Percentiles rank a stretch among this genome's conserved stretches.
These are phyloP conservation scores for Gamarada debralockiae DNA, from an alignment of 495 filamentous ascomycete species.

Conservation along the genomic window DNA sequence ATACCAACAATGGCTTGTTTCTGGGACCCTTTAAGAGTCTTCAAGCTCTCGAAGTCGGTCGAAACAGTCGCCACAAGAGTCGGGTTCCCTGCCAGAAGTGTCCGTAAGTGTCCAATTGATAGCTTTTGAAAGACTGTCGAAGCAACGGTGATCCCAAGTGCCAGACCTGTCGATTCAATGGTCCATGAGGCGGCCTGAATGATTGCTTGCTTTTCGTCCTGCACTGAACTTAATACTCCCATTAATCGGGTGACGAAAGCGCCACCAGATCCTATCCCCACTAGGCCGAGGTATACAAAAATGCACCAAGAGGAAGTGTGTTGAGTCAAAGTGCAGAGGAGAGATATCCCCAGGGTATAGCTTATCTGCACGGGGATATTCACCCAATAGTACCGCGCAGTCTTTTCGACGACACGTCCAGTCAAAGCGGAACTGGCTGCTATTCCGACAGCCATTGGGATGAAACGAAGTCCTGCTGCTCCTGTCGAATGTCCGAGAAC, in stretches of 20 bases:
- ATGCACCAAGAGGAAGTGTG: constrained; percentile 57
- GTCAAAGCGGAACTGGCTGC: constrained; percentile 62
- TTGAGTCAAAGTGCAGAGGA: constrained; percentile 49
- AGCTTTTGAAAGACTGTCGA: constrained; percentile 77
- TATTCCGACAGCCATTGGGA: constrained; percentile 62
- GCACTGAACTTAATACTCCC: constrained; percentile 72
- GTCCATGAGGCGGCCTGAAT: constrained; percentile 76
- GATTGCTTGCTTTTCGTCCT: constrained; percentile 75
- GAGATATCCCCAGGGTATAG: constrained; percentile 43
- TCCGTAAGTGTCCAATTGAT: constrained; percentile 56
- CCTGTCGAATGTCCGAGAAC: constrained; percentile 65
- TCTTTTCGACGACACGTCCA: constrained; percentile 70
- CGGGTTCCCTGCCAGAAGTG: constrained; percentile 39
- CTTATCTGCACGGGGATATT: constrained; percentile 47
- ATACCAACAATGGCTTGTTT: constrained; percentile 34
- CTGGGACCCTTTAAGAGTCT: not conserved
- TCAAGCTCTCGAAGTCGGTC: not conserved
- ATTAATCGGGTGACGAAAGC: constrained; percentile 75
- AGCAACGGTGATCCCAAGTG: constrained; percentile 74
- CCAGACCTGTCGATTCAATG: constrained; percentile 73
- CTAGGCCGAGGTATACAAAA: constrained; percentile 61
- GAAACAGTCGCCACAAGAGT: not conserved
- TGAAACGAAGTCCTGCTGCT: constrained; percentile 62
- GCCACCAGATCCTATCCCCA: constrained; percentile 67
- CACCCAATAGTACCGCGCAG: constrained; percentile 62